These are phyloP conservation scores for Penstemon davidsonii DNA, from an alignment of 257 asterid genomes.

Conservation along the genomic window DNA sequence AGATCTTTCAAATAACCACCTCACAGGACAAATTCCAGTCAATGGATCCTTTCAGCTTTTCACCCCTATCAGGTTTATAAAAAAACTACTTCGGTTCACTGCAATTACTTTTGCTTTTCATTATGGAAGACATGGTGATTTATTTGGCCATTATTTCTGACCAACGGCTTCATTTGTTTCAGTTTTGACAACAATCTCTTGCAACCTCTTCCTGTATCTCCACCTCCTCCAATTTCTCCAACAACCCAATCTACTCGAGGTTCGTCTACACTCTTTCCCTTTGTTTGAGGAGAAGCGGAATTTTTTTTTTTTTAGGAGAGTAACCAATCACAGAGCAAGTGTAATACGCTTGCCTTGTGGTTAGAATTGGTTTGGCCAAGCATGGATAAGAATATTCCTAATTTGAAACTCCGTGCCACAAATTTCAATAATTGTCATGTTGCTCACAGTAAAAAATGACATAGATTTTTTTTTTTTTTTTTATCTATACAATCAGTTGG, in stretches of 20 bases:
- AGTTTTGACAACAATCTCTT: constrained; percentile 66
- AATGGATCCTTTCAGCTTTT: constrained; percentile 91
- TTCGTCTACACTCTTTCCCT: constrained; percentile 19
- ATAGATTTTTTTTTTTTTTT: not conserved
- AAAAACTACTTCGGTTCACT: not conserved
- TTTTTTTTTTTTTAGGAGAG: too few relatives aligned
- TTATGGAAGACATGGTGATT: constrained; percentile 8
- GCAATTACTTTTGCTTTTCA: constrained; percentile 8
- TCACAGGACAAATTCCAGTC: constrained; percentile 66
- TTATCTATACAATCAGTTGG: constrained; percentile 33
- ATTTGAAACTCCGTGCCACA: not conserved
- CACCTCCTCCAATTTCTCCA: constrained; percentile 79
- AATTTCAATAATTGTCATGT: not conserved
- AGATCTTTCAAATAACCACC: constrained; percentile 78
- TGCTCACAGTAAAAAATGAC: constrained; percentile 3
- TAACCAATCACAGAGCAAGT: too few relatives aligned
- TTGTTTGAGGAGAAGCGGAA: not conserved
- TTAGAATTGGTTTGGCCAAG: too few relatives aligned
- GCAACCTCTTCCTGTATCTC: constrained; percentile 54
- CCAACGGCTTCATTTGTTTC: constrained; percentile 31
- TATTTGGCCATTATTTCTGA: constrained; percentile 29
- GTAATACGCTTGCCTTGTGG: too few relatives aligned
- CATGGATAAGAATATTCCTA: too few relatives aligned
- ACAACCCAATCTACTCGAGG: constrained; percentile 52
- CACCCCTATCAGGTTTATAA: constrained; percentile 87